A percentile compares a stretch with the other conserved stretches of the same genome.
These are phyloP conservation scores for Termitomyces sp. DNA, from an alignment of 768 basidiomycete species.

Conservation along the genomic window DNA sequence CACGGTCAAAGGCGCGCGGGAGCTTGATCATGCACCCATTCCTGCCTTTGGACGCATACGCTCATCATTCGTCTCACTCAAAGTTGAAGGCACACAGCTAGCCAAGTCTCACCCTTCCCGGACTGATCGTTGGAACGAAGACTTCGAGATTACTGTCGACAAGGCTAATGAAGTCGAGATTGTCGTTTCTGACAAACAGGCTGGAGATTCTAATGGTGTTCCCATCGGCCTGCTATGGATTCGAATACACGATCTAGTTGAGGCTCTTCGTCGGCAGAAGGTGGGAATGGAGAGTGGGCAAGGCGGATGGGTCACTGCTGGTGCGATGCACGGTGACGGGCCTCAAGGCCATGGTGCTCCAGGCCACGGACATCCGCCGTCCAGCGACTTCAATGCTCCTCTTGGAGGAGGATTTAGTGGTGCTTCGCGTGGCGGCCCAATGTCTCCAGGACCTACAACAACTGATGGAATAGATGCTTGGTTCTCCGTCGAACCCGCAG, in stretches of 20 bases:
- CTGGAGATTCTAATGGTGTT: slow-evolving; percentile 71
- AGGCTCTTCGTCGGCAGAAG: slow-evolving; percentile 89
- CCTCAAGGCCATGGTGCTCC: slow-evolving; percentile 24
- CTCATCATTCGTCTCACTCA: slow-evolving; percentile 84
- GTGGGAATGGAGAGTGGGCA: slow-evolving; percentile 82
- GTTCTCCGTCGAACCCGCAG: slow-evolving; percentile 98
- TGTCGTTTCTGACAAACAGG: slow-evolving; percentile 89
- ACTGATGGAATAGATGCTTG: slow-evolving; percentile 90
- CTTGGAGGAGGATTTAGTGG: slow-evolving; percentile 44
- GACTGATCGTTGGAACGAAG: slow-evolving; percentile 97
- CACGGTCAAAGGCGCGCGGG: slow-evolving; percentile 84
- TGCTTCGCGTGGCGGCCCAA: slow-evolving; percentile 32
- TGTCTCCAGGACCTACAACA: slow-evolving; percentile 30
- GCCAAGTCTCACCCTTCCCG: slow-evolving; percentile 90
- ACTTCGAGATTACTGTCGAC: slow-evolving; percentile 93
- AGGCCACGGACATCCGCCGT: slow-evolving; percentile 25
- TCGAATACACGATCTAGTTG: slow-evolving; percentile 88
- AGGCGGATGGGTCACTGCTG: slow-evolving; percentile 94
- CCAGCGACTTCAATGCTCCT: slow-evolving; percentile 44
- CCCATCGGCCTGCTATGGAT: slow-evolving; percentile 97
- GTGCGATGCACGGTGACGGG: slow-evolving; percentile 72
- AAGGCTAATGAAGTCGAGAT: slow-evolving; percentile 99
- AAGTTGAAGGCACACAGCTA: slow-evolving; percentile 92
- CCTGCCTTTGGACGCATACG: slow-evolving; percentile 51
- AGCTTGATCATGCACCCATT: slow-evolving; percentile 91